These are phyloP conservation scores for Candolleomyces efflorescens DNA, from an alignment of 768 basidiomycete species.

Conservation along the genomic window DNA sequence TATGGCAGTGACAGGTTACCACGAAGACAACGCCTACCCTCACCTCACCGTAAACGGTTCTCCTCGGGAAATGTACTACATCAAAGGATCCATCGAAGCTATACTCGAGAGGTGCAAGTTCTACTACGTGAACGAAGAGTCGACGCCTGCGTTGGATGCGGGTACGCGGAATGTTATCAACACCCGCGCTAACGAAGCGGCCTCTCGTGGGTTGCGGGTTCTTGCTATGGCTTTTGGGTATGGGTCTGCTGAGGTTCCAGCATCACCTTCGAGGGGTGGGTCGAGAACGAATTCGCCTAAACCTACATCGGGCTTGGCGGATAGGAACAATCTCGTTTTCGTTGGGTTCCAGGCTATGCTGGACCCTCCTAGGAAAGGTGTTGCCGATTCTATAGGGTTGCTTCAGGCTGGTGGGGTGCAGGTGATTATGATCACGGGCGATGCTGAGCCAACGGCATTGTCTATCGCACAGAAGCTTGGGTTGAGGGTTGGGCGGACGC, in stretches of 20 bases:
- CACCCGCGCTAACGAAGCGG: conserved; percentile 65
- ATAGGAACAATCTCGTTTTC: conserved; percentile 68
- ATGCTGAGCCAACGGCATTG: conserved; percentile 86
- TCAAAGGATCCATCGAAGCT: conserved; percentile 89
- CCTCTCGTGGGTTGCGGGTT: conserved; percentile 76
- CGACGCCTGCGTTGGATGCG: conserved; percentile 74
- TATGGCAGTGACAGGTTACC: conserved; percentile 85
- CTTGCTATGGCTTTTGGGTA: conserved; percentile 91
- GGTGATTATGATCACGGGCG: conserved; percentile 98
- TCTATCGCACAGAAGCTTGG: conserved; percentile 87
- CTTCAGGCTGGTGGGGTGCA: conserved; percentile 86
- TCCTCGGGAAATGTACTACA: conserved; percentile 75
- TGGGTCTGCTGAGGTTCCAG: conserved; percentile 44
- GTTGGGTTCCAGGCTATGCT: conserved; percentile 94
- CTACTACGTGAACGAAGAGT: conserved; percentile 88
- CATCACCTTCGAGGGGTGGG: conserved; percentile 23
- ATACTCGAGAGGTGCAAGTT: conserved; percentile 83
- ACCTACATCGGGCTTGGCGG: conserved; percentile 16
- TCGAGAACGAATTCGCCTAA: conserved; percentile 26
- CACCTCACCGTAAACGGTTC: conserved; percentile 27
- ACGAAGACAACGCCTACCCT: conserved; percentile 32
- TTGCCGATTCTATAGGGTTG: conserved; percentile 81
- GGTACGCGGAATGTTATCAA: conserved; percentile 65
- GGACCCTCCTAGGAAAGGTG: conserved; percentile 91
- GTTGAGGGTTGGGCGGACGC: conserved; percentile 64